Evolutionary conservation across 805 yeast species (phyloP), one percentile per base, ranked within the genome.

Genomic region (Candida nanaspora): DNA sequence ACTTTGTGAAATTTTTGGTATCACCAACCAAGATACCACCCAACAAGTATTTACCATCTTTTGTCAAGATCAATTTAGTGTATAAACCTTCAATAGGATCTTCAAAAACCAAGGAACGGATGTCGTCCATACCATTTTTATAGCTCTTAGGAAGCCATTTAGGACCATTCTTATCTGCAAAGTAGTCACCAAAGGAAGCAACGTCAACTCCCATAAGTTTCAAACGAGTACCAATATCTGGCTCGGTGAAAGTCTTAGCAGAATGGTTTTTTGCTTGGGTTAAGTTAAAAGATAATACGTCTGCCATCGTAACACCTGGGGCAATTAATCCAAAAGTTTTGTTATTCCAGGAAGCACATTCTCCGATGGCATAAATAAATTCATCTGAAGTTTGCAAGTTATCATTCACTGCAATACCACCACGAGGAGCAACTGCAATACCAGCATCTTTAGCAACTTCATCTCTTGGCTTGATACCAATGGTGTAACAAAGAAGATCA

Each of bases 221-320:
- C 33, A 62, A 50, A 19, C 66, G 51, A 5, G 68, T 62, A 22
- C 65, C 63, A 15, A 60, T 41, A 40, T 58, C 63, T 4, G 68
- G 66, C 39, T 61, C 62, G 2, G 53, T 35, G 41, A 63, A 63
- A 42, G 46, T 42, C 19, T 51, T 55, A 8, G 44, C 46, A 6
- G 56, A 40, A 41, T 61, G 68, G 15, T 51, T 48, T 33, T 57
- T 53, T 3, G 62, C 65, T 43, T 63, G 68, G 5, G 65, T 61
- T 35, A 61, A 40, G 38, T 63, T 63, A 47, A 61, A 62, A 2
- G 62, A 49, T 9, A 63, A 46, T 8, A 60, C 50, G 41, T 63
- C 65, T 18, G 68, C 66, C 66, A 63, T 63, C 14, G 57, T 57
- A n/a, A 60, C 57, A 21, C 66, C 68, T 8, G 68, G 68, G 3